Base-by-base conservation (phyloP, 768 basidiomycete genomes). In the Tephrocybe sp. region DNA sequence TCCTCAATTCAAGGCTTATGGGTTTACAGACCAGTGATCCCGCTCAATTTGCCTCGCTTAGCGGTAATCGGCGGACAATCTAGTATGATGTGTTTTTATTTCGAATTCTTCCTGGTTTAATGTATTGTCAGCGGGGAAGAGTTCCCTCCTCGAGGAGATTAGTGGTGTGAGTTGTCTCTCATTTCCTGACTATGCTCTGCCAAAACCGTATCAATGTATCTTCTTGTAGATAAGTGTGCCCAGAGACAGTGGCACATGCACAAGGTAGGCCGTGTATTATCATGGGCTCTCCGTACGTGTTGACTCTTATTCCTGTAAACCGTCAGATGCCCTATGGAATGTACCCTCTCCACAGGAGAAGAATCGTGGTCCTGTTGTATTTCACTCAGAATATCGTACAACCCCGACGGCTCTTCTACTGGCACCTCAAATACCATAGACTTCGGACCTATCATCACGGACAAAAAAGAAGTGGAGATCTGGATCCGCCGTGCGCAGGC, bases 191-290 rank as follows among this genome's bases (percentile, higher is more conserved):
- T 5, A n/a, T n/a, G n/a, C n/a, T n/a, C n/a, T n/a, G n/a, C n/a
- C n/a, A n/a, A n/a, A n/a, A n/a, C n/a, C n/a, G n/a, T n/a, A n/a
- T n/a, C n/a, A n/a, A n/a, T n/a, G n/a, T n/a, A n/a, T n/a, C 3
- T 9, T 33, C 10, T 34, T 24, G n/a, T n/a, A 84, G 83, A 78
- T 83, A 24, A 78, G 65, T 42, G 81, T 84, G 23, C 82, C 83
- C 10, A 67, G 83, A 25, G 83, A 83, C 34, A 78, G 77, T 36
- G 80, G 80, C 18, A 83, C 80, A 0, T 83, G 82, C 45, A 83
- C 80, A 0, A 68, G 79, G 82, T 77, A 50, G 40, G 40, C 22
- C n/a, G n/a, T n/a, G n/a, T n/a, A n/a, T n/a, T n/a, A n/a, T n/a
- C n/a, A n/a, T n/a, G n/a, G n/a, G n/a, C n/a, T n/a, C n/a, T n/a